phyloP scores from a whole-genome alignment of 305 asterid genomes.

The Rubia tinctorum region DNA sequence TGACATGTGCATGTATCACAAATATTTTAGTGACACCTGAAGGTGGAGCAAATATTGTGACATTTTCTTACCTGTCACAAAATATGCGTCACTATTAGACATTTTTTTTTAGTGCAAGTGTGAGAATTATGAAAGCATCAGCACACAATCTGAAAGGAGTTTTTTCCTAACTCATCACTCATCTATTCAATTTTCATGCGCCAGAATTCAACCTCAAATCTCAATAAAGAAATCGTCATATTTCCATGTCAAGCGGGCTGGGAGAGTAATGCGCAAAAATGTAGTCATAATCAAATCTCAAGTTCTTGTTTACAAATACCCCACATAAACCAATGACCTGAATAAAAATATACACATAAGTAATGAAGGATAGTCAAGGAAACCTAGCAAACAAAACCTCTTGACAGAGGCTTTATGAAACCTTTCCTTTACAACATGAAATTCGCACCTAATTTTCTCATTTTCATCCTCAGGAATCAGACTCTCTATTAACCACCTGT shows the following conservation, averaged over 20 bases:
- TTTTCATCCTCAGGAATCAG: conserved; percentile 44
- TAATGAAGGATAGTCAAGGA: not conserved
- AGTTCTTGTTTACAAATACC: conserved; percentile 57
- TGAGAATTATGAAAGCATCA: too few species aligned
- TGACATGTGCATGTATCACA: too few species aligned
- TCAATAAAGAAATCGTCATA: not conserved
- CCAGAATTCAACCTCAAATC: not conserved
- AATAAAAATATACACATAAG: not conserved
- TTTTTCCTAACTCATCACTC: not conserved
- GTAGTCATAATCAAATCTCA: conserved; percentile 97
- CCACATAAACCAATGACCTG: conserved; percentile 20
- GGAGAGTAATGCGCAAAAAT: conserved; percentile 95
- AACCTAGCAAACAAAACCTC: conserved; percentile 37
- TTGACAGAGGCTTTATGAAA: conserved; percentile 68
- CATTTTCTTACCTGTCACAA: too few species aligned
- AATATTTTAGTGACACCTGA: too few species aligned
- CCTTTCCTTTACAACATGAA: conserved; percentile 57
- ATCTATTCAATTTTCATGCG: not conserved
- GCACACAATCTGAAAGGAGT: not conserved
- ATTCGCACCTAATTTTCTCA: conserved; percentile 52
- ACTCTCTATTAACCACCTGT: conserved; percentile 17
- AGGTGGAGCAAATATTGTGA: too few species aligned
- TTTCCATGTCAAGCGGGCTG: conserved; percentile 51
- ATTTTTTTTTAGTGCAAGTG: too few species aligned
- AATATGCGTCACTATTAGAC: too few species aligned